Evolutionary conservation across 352 stramenopile genomes (phyloP), one percentile per base, ranked within the genome.

Genomic region (Phytophthora chlamydospora): DNA sequence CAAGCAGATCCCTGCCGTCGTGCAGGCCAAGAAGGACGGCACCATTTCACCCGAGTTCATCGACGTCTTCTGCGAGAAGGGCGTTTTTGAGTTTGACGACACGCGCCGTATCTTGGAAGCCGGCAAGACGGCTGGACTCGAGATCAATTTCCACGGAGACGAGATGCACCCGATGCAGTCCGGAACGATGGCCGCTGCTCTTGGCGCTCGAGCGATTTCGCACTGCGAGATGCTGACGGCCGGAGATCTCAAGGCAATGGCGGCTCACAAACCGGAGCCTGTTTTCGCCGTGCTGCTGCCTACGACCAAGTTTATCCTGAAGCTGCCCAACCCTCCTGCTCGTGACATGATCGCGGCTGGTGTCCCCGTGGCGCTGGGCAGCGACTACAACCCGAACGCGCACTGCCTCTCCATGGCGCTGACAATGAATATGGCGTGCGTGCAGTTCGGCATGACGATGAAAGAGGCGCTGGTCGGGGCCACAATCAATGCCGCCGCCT

Each of bases 371-470:
- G 86, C 86, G 21, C 80, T 95, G 9, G 86, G 83, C 35, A 91
- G 79, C 33, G 86, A 95, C 63, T 95, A 88, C 68, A 93, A 95
- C 62, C 84, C 86, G 53, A 95, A 93, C 59, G 86, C 86, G 8
- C 83, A 95, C 71, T 95, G 84, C 51, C 55, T 95, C 42, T 95
- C 84, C 52, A 93, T 95, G 86, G 72, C 86, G 17, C 75, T 93
- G 50, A 91, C 84, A 33, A 95, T 95, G 86, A 91, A 95, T 71
- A 90, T 93, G 80, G 78, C 80, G 6, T 95, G 86, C 66, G 82
- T 93, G 65, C 75, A 83, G 24, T 90, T 95, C 53, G 72, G 76
- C 31, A 89, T 95, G 86, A 93, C 83, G 46, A 91, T 95, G 83
- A 88, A 88, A 44, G 83, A 95, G 57, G 84, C 87, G 17, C 75